Percentiles rank a stretch among this genome's conserved stretches.
These are phyloP conservation scores for Cajanus cajan DNA, from an alignment of 306 rosid genomes.

Conservation along the genomic window DNA sequence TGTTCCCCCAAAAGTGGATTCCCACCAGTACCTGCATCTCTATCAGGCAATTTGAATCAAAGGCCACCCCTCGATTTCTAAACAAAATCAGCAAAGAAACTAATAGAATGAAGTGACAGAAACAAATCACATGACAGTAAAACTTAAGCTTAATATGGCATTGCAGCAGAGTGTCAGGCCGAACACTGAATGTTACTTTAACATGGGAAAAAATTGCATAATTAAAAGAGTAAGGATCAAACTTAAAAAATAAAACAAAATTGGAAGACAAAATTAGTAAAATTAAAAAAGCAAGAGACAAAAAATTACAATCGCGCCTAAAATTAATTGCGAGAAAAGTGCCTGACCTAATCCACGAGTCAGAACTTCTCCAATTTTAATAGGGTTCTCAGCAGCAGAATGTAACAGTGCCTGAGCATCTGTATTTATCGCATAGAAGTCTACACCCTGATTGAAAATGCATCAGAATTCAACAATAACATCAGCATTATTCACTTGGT, in stretches of 20 bases:
- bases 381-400: conserved; percentile 82
- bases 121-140: background rate
- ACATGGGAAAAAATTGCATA: no score
- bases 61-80: conserved; percentile 18
- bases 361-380: conserved; percentile 94
- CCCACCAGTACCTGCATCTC: conserved; percentile 96
- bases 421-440: conserved; percentile 96
- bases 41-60: conserved; percentile 41
- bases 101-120: background rate
- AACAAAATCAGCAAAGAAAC: background rate
- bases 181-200: no score
- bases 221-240: no score
- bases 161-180: no score
- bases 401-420: conserved; percentile 91
- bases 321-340: background rate
- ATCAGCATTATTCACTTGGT: conserved; percentile 26
- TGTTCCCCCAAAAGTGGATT: conserved; percentile 98
- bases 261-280: no score
- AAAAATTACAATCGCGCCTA: no score
- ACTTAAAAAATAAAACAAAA: no score
- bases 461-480: conserved; percentile 27
- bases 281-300: no score
- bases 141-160: background rate
- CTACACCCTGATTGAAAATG: conserved; percentile 71
- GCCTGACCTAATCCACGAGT: conserved; percentile 97